Conservation (phyloP, 2,329 filamentous ascomycete genomes). For the Fusarium sp. region DNA sequence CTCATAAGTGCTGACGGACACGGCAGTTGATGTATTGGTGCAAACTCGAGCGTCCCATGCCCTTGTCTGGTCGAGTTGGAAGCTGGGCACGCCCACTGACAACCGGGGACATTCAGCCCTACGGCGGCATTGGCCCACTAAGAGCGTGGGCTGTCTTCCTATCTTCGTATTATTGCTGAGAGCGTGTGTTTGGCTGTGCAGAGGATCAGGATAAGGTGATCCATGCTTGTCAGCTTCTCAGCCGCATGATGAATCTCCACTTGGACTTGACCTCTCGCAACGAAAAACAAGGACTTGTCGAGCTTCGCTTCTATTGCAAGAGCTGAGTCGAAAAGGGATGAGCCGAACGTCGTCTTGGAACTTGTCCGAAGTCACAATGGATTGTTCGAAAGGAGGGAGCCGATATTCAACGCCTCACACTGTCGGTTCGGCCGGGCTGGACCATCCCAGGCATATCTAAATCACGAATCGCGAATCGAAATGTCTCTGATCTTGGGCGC, state of each 20-base stretch:
- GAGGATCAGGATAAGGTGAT: not conserved
- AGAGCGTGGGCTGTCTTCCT: not conserved
- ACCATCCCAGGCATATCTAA: not conserved
- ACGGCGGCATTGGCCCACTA: not conserved
- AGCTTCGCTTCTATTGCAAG: not conserved
- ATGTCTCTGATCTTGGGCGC: not conserved
- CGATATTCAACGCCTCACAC: not conserved
- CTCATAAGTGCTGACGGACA: not conserved
- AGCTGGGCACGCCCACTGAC: not conserved
- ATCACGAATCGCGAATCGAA: not conserved
- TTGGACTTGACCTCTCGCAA: not conserved
- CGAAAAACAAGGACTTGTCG: not conserved
- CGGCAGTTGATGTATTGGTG: not conserved
- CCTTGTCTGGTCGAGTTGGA: not conserved
- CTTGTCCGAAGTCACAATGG: not conserved
- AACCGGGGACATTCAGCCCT: not conserved
- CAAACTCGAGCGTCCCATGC: not conserved
- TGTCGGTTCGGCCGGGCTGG: not conserved
- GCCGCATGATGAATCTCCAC: not conserved
- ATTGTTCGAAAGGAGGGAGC: not conserved
- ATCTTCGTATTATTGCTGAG: not conserved
- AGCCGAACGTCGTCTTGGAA: not conserved
- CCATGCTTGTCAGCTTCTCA: not conserved
- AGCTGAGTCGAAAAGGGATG: not conserved
- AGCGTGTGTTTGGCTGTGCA: not conserved